Evolutionary conservation across 176 grass and related monocot species (phyloP).

Genomic region (Rhipidocladum racemiflorum): DNA sequence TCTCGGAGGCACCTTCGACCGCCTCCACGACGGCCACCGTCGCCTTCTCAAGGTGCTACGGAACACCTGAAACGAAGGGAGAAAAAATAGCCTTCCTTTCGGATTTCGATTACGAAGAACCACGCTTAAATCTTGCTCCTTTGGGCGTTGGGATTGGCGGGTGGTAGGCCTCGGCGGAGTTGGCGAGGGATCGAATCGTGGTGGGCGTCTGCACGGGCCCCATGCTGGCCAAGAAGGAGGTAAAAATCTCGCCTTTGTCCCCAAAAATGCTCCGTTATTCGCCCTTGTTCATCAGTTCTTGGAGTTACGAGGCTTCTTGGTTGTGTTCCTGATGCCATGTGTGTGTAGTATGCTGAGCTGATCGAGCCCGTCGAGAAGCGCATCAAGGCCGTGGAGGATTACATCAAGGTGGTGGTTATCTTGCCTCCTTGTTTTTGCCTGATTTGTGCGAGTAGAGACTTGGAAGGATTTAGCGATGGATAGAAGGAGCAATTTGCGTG

Average conservation of each 20-base stretch:
- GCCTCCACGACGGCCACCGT: conserved; percentile 65
- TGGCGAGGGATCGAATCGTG: conserved; percentile 51
- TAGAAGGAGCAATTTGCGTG: not conserved
- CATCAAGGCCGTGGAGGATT: conserved; percentile 58
- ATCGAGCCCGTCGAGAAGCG: conserved; percentile 55
- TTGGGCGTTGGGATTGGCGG: not conserved
- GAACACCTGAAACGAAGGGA: not conserved
- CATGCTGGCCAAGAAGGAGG: conserved; percentile 71
- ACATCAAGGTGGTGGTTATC: conserved; percentile 51
- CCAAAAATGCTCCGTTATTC: not conserved
- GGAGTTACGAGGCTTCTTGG: not conserved
- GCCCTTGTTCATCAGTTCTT: not conserved
- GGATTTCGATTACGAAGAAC: not conserved
- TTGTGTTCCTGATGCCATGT: not conserved
- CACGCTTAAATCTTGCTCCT: not conserved
- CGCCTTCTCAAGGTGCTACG: conserved; percentile 54
- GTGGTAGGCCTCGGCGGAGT: conserved; percentile 50
- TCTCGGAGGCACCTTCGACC: conserved; percentile 69
- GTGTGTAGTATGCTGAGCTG: conserved; percentile 39
- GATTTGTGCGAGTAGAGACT: not conserved
- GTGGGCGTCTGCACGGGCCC: conserved; percentile 61
- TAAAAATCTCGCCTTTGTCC: conserved; percentile 13
- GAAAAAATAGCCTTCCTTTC: not conserved
- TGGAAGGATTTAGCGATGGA: conserved; percentile 7
- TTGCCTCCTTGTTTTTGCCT: not conserved